Evolutionary conservation across 2,329 filamentous ascomycete species (phyloP), one percentile per base, ranked within the genome.

Genomic region (Arachnomyces sp.): DNA sequence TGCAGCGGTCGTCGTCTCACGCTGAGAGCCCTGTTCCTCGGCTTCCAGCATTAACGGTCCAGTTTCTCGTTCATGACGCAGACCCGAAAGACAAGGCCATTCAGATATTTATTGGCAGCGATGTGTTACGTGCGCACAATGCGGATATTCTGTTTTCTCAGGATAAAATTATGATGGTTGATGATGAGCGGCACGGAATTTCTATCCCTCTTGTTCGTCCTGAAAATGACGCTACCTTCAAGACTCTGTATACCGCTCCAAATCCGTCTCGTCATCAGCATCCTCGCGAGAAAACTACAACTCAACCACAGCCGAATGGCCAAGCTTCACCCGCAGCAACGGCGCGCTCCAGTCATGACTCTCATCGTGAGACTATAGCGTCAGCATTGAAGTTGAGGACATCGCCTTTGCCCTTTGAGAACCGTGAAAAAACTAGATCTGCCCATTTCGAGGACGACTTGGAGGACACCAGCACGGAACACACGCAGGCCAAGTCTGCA

Each of bases 101-200:
- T 42, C 84, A 88, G 49, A 83, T 95, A 38, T 88, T 94, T 57
- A 72, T 98, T 43, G 90, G 92, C 30, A 95, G 87, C 55, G 90
- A 96, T 61, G 77, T 86, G 11, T 71, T 98, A 42, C 78, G 89
- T 46, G 74, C 83, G 7, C 86, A 94, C 56, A 94, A 85, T 49
- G 90, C 87, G 16, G 92, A 96, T 59, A 75, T 98, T 8, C 67
- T 96, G 15, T 86, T 98, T 53, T 96, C 92, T 0, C 86, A 89
- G 49, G 95, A 95, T 55, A 83, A 84, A 48, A 78, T 98, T 70
- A 84, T 84, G 0, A 71, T 96, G 18, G 89, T 88, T 51, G 86
- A 93, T 51, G 84, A 87, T 55, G 86, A 94, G 43, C 77, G 84
- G 34, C 87, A 85, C 59, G 92, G 90, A 55, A 71, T 96, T 9